phyloP scores from a whole-genome alignment of 768 basidiomycete species.

The Xerocomellus intermedius region DNA sequence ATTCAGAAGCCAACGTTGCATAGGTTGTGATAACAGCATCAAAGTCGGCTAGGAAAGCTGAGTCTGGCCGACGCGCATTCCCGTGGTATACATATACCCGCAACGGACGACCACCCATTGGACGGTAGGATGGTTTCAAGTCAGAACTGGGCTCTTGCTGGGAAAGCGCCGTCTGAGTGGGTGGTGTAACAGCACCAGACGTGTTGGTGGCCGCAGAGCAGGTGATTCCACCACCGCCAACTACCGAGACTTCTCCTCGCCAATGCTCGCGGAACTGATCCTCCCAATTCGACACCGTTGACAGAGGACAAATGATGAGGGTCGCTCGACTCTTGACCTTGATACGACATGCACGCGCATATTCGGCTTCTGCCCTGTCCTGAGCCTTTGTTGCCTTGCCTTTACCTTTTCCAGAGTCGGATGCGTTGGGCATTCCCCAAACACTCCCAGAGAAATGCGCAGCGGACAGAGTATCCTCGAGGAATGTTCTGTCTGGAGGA shows the following conservation, averaged over 20 bases:
- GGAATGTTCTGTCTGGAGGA: slow-evolving; percentile 35
- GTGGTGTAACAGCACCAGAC: slow-evolving; percentile 36
- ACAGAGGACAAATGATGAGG: slow-evolving; percentile 93
- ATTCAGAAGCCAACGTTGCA: slow-evolving; percentile 93
- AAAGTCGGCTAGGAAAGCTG: slow-evolving; percentile 86
- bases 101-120: slow-evolving; percentile 52
- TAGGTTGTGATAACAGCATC: slow-evolving; percentile 98
- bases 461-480: slow-evolving; percentile 38
- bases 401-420: slow-evolving; percentile 51
- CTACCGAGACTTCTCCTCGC: slow-evolving; percentile 81
- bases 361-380: slow-evolving; percentile 71
- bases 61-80: slow-evolving; percentile 79
- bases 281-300: slow-evolving; percentile 98
- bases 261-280: slow-evolving; percentile 98
- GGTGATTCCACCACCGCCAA: slow-evolving; percentile 66
- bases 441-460: slow-evolving; percentile 75
- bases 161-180: slow-evolving; percentile 34
- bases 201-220: slow-evolving; percentile 32
- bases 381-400: slow-evolving; percentile 63
- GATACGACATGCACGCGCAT: slow-evolving; percentile 68
- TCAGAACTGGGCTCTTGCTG: slow-evolving; percentile 28
- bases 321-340: slow-evolving; percentile 86
- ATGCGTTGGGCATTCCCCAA: slow-evolving; percentile 76
- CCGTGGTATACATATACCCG: slow-evolving; percentile 97
- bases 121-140: slow-evolving; percentile 32